Conservation (phyloP, 129 eudicot genomes). For the Glebionis coronaria region DNA sequence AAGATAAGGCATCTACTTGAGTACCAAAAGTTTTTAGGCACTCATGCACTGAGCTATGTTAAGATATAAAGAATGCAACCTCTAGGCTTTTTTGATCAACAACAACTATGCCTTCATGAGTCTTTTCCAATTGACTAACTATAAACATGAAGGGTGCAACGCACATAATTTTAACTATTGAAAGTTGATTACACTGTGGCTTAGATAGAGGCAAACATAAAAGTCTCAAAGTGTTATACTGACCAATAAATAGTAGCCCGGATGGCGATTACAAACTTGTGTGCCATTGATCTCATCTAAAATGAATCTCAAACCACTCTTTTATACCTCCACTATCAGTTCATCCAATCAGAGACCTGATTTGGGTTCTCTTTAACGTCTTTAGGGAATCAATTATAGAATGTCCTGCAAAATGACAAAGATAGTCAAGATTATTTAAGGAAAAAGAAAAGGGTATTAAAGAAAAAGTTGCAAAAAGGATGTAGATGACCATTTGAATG, state of each 20-base stretch:
- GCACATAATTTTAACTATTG: neutral
- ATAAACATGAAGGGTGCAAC: constrained; percentile 13
- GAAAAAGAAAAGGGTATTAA: constrained; percentile 15
- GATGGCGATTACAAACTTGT: constrained; percentile 53
- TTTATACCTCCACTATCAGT: constrained; percentile 47
- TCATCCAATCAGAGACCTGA: constrained; percentile 66
- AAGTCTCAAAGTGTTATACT: constrained; percentile 32
- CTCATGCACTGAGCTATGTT: constrained; percentile 23
- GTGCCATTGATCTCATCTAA: constrained; percentile 63
- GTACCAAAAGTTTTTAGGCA: constrained; percentile 32
- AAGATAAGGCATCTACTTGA: constrained; percentile 42
- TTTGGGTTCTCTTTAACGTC: constrained; percentile 56
- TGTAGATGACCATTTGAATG: constrained; percentile 14
- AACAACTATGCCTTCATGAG: constrained; percentile 22
- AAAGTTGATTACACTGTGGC: neutral
- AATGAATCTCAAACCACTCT: constrained; percentile 48
- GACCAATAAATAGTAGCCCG: constrained; percentile 60
- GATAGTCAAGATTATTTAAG: constrained; percentile 28
- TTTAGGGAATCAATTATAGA: constrained; percentile 64
- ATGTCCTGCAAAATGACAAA: constrained; percentile 57
- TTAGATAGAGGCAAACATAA: constrained; percentile 20
- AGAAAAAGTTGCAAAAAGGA: constrained; percentile 26
- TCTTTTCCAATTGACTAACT: constrained; percentile 24
- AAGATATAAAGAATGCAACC: constrained; percentile 30
- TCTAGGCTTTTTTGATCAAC: constrained; percentile 23